A percentile compares a stretch with the other conserved stretches of the same genome.
phyloP scores from a whole-genome alignment of 371 early-diverging fungal species.

The Mucor mucedo region DNA sequence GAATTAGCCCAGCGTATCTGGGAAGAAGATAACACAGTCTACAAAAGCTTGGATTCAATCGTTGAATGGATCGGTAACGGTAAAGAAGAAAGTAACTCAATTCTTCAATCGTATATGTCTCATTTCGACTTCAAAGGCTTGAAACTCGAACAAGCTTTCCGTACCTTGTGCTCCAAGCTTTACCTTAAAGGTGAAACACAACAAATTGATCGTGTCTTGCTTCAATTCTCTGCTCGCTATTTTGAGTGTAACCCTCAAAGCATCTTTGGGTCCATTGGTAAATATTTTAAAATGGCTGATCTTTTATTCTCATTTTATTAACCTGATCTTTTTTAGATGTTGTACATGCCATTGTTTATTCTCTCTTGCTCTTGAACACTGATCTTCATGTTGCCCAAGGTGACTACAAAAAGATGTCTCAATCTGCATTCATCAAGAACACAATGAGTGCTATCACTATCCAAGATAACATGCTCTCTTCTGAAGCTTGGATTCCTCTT shows the following conservation, averaged over 20 bases:
- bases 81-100: slow-evolving; percentile 54
- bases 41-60: slow-evolving; percentile 31
- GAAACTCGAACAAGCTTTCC: slow-evolving; percentile 78
- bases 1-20: slow-evolving; percentile 40
- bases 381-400: slow-evolving; percentile 82
- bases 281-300: not conserved
- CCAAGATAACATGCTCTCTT: no score
- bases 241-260: slow-evolving; percentile 73
- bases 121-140: slow-evolving; percentile 69
- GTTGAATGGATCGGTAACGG: slow-evolving; percentile 53
- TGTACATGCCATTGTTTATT: slow-evolving; percentile 82
- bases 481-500: slow-evolving; percentile 7
- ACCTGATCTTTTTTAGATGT: slow-evolving; percentile 42
- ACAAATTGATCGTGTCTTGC: slow-evolving; percentile 80
- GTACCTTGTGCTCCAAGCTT: slow-evolving; percentile 70
- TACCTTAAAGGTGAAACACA: slow-evolving; percentile 86
- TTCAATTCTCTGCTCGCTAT: slow-evolving; percentile 71
- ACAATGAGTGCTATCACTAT: slow-evolving; percentile 46
- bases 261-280: slow-evolving; percentile 40
- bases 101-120: slow-evolving; percentile 71
- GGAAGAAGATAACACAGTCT: slow-evolving; percentile 48
- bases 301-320: not conserved
- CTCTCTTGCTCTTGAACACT: slow-evolving; percentile 85
- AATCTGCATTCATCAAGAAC: slow-evolving; percentile 55
- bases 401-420: slow-evolving; percentile 59